Base-by-base conservation (phyloP, 169 alveolate species). In the Sarcocystis neurona region DNA sequence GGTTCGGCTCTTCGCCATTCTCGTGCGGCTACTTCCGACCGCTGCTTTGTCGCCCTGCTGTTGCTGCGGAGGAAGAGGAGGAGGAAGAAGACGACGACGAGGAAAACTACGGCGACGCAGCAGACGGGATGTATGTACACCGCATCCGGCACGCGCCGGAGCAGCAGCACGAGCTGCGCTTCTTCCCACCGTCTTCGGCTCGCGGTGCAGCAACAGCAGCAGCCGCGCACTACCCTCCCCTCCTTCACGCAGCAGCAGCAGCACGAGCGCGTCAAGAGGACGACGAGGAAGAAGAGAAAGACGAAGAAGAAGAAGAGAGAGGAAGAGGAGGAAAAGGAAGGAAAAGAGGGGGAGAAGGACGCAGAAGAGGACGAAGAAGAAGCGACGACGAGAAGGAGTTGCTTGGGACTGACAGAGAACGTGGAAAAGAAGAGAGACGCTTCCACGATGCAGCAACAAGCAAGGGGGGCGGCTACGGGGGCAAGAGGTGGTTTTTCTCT, bases 391-490 rank as follows among this genome's bases (percentile, higher is more conserved):
- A 72, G 18, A 53, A 48, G 30, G 82, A 72, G 34, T n/a, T n/a
- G n/a, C n/a, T n/a, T n/a, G n/a, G n/a, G n/a, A n/a, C n/a, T n/a
- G n/a, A n/a, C n/a, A n/a, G n/a, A n/a, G n/a, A n/a, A n/a, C n/a
- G n/a, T n/a, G 82, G 82, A 27, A 37, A 39, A 39, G 82, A 72
- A 72, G n/a, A n/a, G n/a, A n/a, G n/a, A n/a, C n/a, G n/a, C n/a
- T n/a, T 84, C 50, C 82, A 84, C 63, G 89, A 84, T 18, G 89
- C 89, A 4, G 27, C 89, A 63, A 80, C 82, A 8, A 80, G 66
- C 34, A 68, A 84, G 5, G 48, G 89, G 30, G 91, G 91, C 72
- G 91, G 91, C 27, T 87, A 78, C 47, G 91, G 91, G 8, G 91
- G 91, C 66, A 87, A 78, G 68, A 66, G 91, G 56, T 87, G 91